Evolutionary conservation across 176 grass and related monocot genomes (phyloP), one percentile per base, ranked within the genome.

Genomic region (Zoysia japonica): DNA sequence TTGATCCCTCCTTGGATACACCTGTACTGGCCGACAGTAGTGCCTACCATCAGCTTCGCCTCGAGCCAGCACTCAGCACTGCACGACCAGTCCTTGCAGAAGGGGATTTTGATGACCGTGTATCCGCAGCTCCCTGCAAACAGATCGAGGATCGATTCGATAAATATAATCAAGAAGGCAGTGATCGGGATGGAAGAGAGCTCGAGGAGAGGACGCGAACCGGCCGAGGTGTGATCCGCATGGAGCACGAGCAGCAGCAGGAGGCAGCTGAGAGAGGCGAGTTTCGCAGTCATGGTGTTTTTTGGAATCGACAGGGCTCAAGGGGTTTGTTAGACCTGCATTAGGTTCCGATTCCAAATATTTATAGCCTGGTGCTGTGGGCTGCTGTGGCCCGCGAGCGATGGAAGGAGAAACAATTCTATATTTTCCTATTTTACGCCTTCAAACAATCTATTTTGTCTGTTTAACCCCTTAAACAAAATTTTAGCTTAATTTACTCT

Each of bases 1-100:
- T 54, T 72, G 70, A 54, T 9, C 14, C 70, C 70, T 72, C 70
- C 70, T 72, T 72, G 53, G 13, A 5, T 54, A n/a, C 70, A 72
- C 49, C 41, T 17, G 37, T 10, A 3, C 1, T 73, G 36, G 5
- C 2, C 3, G 13, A 42, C 15, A 3, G 4, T 55, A 56, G 36
- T 28, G 28, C 28, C 12, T 42, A 7, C 16, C 4, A 13, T 67
- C n/a, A 73, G 8, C 12, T 55, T 74, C 16, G 40, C 37, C 35
- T 72, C 28, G n/a, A 74, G 52, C 51, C 52, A 74, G 9, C 52
- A 74, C 38, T 43, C 51, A 6, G 39, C 11, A 37, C 44, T 10
- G 71, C 51, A 74, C 3, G 42, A 6, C 51, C 51, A 59, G 1
- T 9, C 0, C 13, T 57, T 74, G 13, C 51, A 74, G 40, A 74